A percentile compares a stretch with the other conserved stretches of the same genome.
Evolutionary conservation across 768 basidiomycete genomes (phyloP).

Genomic region (Serendipita indica): DNA sequence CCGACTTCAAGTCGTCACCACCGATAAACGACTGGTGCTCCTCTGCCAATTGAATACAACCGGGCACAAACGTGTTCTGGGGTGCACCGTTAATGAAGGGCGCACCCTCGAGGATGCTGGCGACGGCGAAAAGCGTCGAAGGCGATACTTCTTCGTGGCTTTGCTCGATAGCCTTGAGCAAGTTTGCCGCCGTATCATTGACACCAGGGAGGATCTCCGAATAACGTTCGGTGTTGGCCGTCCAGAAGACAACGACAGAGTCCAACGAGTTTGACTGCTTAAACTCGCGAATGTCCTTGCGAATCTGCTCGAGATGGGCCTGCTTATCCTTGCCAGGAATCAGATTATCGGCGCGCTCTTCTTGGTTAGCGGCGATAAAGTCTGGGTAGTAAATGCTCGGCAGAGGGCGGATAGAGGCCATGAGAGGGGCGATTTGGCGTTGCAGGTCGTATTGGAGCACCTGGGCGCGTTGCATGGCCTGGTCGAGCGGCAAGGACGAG

Average conservation of each 20-base stretch:
- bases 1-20: conserved; percentile 95
- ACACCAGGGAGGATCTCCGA: conserved; percentile 86
- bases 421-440: conserved; percentile 78
- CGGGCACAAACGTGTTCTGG: conserved; percentile 98
- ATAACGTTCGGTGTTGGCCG: conserved; percentile 97
- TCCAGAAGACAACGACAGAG: conserved; percentile 92
- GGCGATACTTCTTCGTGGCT: conserved; percentile 94
- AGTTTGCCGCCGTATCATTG: conserved; percentile 83
- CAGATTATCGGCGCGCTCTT: conserved; percentile 87
- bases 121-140: conserved; percentile 89
- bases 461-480: conserved; percentile 84
- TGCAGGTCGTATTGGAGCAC: conserved; percentile 96
- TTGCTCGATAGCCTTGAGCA: conserved; percentile 63
- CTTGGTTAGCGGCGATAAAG: conserved; percentile 97
- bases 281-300: conserved; percentile 88
- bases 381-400: conserved; percentile 96
- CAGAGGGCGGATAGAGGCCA: conserved; percentile 68
- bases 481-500: conserved; percentile 66
- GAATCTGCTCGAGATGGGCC: conserved; percentile 79
- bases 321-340: conserved; percentile 78
- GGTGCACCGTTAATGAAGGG: conserved; percentile 97
- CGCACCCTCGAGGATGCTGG: conserved; percentile 84
- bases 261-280: conserved; percentile 72
- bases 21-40: conserved; percentile 82
- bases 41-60: conserved; percentile 86